Evolutionary conservation across 352 stramenopile species (phyloP), one percentile per base, ranked within the genome.

Genomic region (Globisporangium heterothallicum): DNA sequence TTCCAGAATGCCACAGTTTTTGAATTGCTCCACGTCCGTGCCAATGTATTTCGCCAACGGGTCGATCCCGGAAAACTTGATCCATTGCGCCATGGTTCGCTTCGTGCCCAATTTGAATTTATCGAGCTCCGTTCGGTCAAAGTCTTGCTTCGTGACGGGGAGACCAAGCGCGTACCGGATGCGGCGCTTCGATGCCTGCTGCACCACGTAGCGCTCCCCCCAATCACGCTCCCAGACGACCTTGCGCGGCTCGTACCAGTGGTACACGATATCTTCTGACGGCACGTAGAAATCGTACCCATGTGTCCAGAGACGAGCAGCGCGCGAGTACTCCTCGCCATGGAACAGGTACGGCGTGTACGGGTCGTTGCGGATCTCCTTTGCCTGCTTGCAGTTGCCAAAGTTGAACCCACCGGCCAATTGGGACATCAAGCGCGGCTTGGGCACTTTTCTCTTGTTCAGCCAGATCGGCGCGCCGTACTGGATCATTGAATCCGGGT

Each of bases 261-360:
- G 78, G 49, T 80, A 90, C 27, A 84, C 76, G 7, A 88, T 71
- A 59, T 90, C 77, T 43, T 88, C 76, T 2, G 59, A 73, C 2
- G 81, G 81, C 34, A 75, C 70, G 53, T 92, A 92, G 34, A 92
- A 89, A 59, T 92, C 81, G 61, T 87, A 92, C 16, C 81, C 81
- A 22, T 62, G 49, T 41, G 81, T 92, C 81, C 81, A 92, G 18
- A 92, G 67, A 16, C 81, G 77, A 24, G 78, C 64, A 0, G 78
- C 79, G 21, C 79, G 74, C n/a, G 79, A 89, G 68, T 89, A 92
- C 57, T 92, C 81, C 46, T 92, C 78, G 32, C 81, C 81, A 24
- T 90, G 78, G 55, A 90, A 92, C 10, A 92, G 63, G 48, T 80
- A 90, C 32, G 76, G 81, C 18, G 81, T 90, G 57, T 87, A 72